phyloP scores from a whole-genome alignment of 306 rosid genomes.

The Vigna unguiculata region DNA sequence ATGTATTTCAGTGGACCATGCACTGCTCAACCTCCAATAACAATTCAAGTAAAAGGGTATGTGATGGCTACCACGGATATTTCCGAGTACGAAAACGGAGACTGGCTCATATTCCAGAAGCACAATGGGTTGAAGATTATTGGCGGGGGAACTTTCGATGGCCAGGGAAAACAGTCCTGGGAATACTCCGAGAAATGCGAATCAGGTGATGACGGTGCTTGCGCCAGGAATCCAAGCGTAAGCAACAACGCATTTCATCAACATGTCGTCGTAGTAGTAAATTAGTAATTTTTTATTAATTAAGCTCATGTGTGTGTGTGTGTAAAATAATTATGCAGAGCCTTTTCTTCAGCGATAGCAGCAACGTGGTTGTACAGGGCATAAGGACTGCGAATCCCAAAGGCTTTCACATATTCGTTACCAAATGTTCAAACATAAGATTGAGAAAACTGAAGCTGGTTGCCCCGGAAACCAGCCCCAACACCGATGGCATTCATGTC shows the following conservation, averaged over 20 bases:
- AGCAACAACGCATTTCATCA: slow-evolving; percentile 10
- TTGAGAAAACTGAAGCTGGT: slow-evolving; percentile 25
- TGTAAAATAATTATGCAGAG: slow-evolving; percentile 44
- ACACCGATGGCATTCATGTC: slow-evolving; percentile 57
- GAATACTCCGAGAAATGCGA: slow-evolving; percentile 49
- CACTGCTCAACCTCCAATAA: slow-evolving; percentile 45
- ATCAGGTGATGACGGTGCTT: neutral
- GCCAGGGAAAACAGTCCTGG: slow-evolving; percentile 70
- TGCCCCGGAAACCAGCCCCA: slow-evolving; percentile 56
- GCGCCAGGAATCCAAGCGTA: slow-evolving; percentile 70
- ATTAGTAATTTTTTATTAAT: neutral
- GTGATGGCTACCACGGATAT: slow-evolving; percentile 63
- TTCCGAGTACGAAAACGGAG: slow-evolving; percentile 46
- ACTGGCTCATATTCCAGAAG: slow-evolving; percentile 69
- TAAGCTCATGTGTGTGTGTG: neutral
- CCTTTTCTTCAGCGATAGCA: slow-evolving; percentile 7
- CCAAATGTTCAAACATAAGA: slow-evolving; percentile 46
- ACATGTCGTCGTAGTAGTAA: too few relatives aligned
- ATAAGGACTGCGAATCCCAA: slow-evolving; percentile 46
- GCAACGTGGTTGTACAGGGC: slow-evolving; percentile 25
- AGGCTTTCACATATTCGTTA: slow-evolving; percentile 54
- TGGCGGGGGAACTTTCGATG: slow-evolving; percentile 79
- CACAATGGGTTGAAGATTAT: slow-evolving; percentile 57
- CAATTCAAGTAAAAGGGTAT: slow-evolving; percentile 65
- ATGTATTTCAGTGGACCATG: slow-evolving; percentile 79